Evolutionary conservation across 2,329 filamentous ascomycete genomes (phyloP).

Genomic region (Aureobasidium mangrovei): DNA sequence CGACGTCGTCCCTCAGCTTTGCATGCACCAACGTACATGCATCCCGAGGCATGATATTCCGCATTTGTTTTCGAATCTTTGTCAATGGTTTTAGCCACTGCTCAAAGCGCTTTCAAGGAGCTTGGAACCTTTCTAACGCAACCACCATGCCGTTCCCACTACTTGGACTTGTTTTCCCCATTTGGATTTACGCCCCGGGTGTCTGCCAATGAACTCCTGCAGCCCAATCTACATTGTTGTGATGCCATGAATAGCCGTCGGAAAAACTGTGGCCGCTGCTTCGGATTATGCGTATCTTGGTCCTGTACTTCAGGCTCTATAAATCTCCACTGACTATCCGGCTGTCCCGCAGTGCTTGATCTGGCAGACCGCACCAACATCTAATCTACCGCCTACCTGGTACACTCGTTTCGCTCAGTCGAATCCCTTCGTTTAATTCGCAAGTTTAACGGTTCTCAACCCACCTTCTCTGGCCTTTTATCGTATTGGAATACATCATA

Average conservation of each 20-base stretch:
- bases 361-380: not conserved
- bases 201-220: slow-evolving; percentile 6
- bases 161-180: slow-evolving; percentile 1
- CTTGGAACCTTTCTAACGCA: not conserved
- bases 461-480: not conserved
- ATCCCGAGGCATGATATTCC: slow-evolving; percentile 6
- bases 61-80: slow-evolving; percentile 9
- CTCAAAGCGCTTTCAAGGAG: not conserved
- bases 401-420: not conserved
- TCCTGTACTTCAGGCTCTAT: slow-evolving; percentile 1
- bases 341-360: not conserved
- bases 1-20: slow-evolving; percentile 1
- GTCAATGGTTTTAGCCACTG: slow-evolving; percentile 11
- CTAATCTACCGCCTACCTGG: not conserved
- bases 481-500: not conserved
- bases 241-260: slow-evolving; percentile 13
- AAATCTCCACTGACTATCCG: not conserved
- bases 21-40: slow-evolving; percentile 11
- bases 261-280: slow-evolving; percentile 1
- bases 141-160: not conserved
- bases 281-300: not conserved
- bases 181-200: not conserved
- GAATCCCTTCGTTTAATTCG: not conserved
- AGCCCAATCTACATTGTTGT: slow-evolving; percentile 13
- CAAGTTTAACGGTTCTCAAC: not conserved